phyloP scores from a whole-genome alignment of 2,329 filamentous ascomycete species.

The Calonectria pauciramosa region DNA sequence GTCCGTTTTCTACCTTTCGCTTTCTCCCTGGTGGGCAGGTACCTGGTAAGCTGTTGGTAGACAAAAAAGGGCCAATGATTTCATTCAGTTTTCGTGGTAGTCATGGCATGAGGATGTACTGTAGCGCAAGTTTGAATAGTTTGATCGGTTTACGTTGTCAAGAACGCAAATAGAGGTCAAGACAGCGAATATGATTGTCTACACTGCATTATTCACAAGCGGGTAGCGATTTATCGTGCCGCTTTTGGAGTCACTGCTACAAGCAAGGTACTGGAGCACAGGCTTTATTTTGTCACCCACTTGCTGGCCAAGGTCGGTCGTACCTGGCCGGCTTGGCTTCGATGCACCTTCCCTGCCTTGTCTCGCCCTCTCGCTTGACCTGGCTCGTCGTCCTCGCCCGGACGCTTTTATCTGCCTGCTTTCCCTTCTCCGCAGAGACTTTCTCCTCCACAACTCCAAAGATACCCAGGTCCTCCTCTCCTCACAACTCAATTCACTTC shows the following conservation, averaged over 20 bases:
- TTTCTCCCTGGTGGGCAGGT: not conserved
- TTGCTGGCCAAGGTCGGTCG: not conserved
- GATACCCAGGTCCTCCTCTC: constrained; percentile 16
- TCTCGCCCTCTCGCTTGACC: constrained; percentile 18
- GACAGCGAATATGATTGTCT: not conserved
- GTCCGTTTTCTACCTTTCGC: not conserved
- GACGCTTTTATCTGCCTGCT: constrained; percentile 19
- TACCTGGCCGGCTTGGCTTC: constrained; percentile 6
- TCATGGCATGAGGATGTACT: not conserved
- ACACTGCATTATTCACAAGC: not conserved
- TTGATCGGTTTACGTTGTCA: not conserved
- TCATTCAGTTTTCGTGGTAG: not conserved
- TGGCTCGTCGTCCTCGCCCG: constrained; percentile 5
- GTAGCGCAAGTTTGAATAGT: not conserved
- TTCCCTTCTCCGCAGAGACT: constrained; percentile 1
- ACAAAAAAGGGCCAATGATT: not conserved
- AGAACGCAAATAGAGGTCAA: not conserved
- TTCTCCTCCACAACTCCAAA: constrained; percentile 20
- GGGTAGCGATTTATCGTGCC: not conserved
- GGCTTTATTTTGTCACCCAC: not conserved
- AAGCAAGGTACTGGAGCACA: not conserved
- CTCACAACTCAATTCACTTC: constrained; percentile 17
- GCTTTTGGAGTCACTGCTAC: not conserved
- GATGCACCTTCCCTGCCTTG: constrained; percentile 25
- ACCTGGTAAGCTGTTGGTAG: not conserved